Percentiles rank a stretch among this genome's conserved stretches.
Conservation (phyloP, 768 basidiomycete genomes). For the Gymnopilus junonius region DNA sequence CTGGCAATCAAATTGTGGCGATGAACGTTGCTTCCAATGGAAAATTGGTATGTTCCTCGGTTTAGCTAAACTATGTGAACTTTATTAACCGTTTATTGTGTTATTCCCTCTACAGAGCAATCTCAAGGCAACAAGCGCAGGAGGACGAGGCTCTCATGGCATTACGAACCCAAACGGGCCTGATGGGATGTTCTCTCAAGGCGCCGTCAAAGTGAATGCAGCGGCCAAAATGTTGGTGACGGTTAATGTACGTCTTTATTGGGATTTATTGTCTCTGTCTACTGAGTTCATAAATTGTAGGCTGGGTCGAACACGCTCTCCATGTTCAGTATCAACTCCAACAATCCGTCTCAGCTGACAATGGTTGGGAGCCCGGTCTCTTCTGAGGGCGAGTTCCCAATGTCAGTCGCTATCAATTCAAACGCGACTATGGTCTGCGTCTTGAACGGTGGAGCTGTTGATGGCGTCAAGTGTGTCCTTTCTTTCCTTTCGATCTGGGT, state of each 20-base stretch:
- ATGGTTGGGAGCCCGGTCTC: constrained; percentile 48
- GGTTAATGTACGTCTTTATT: constrained; percentile 33
- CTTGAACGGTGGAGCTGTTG: constrained; percentile 47
- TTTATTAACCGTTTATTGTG: background rate
- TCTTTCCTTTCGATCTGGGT: background rate
- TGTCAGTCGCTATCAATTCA: constrained; percentile 42
- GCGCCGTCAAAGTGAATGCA: constrained; percentile 40
- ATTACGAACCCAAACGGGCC: constrained; percentile 33
- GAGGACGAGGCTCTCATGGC: constrained; percentile 43
- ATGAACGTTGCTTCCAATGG: constrained; percentile 47
- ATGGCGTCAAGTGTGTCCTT: constrained; percentile 34
- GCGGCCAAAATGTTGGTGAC: constrained; percentile 37
- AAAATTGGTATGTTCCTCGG: constrained; percentile 38
- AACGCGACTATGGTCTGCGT: constrained; percentile 36
- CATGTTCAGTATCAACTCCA: constrained; percentile 44
- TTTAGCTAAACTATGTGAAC: background rate
- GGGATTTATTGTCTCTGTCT: background rate
- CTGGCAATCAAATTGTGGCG: constrained; percentile 48
- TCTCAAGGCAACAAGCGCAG: constrained; percentile 32
- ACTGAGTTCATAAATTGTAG: constrained; percentile 24
- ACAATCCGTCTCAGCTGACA: constrained; percentile 41
- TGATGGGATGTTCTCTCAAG: constrained; percentile 47
- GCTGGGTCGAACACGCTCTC: constrained; percentile 50
- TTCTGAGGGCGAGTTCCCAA: constrained; percentile 53
- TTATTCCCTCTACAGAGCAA: constrained; percentile 28